Evolutionary conservation across 2,329 filamentous ascomycete genomes (phyloP), one percentile per base, ranked within the genome.

Genomic region (Mariannaea elegans): DNA sequence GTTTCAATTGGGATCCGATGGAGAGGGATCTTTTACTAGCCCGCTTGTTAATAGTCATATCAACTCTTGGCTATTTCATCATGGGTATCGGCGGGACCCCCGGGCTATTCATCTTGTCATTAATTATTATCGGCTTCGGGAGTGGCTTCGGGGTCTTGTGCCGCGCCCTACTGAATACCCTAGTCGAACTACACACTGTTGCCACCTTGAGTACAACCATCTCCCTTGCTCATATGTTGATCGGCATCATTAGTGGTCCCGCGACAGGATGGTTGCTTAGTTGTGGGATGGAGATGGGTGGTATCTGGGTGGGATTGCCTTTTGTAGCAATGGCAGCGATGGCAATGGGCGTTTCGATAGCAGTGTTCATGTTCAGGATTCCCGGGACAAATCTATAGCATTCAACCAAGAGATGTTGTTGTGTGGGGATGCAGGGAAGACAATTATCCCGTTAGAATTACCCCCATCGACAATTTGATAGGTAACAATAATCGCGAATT

Each of bases 181-280:
- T 87, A 8, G 81, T 87, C 9, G 82, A 84, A 63, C 77, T 80
- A 19, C 78, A 84, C 58, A 81, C 84, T 9, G 75, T 86, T 13
- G 84, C 82, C 16, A 80, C 80, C 0, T 72, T 86, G 24, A 87
- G 86, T 67, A 82, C 81, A 5, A 73, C 83, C 3, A 74, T 87
- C 12, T 76, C 80, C 2, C 75, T 85, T 21, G 67, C 83, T 31
- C 82, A 87, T 59, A 81, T 78, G 6, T 38, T 80, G 3, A 81
- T 83, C 9, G 64, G 78, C 1, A 78, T 85, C 58, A 48, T 81
- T 6, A 78, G 78, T 0, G 76, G 77, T 2, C 84, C 84, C 0
- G 61, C 80, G 0, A 71, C 87, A 24, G 81, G 81, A 1, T 75
- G 72, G 67, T 67, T 84, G 4, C 78, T 87, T 36, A 74, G 77